phyloP scores from a whole-genome alignment of 2,329 filamentous ascomycete genomes.

The Leptosphaerulina australis region DNA sequence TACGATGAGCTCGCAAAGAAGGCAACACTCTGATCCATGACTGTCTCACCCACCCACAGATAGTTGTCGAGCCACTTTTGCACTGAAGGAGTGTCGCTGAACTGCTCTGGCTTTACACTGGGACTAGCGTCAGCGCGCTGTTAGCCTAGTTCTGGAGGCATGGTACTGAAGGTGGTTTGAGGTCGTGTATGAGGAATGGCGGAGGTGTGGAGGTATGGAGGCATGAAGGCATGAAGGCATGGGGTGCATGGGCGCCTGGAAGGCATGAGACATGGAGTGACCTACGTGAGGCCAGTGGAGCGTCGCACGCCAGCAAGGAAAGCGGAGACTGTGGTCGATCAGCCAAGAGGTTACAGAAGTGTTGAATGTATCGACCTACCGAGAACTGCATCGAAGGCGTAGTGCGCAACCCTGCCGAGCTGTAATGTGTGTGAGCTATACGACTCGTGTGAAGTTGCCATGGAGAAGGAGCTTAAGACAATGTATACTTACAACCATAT shows the following conservation, averaged over 20 bases:
- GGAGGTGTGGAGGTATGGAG: constrained; percentile 54
- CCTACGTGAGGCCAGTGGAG: constrained; percentile 96
- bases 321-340: constrained; percentile 72
- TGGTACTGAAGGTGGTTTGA: not conserved
- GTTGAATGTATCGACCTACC: constrained; percentile 60
- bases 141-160: constrained; percentile 34
- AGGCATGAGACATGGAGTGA: constrained; percentile 17
- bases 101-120: constrained; percentile 86
- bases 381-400: constrained; percentile 94
- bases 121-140: constrained; percentile 56
- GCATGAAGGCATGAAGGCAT: not conserved
- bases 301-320: constrained; percentile 97
- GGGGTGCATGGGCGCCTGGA: constrained; percentile 3
- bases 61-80: constrained; percentile 92
- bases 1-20: constrained; percentile 85
- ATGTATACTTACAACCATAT: constrained; percentile 49
- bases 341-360: constrained; percentile 20
- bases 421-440: constrained; percentile 69
- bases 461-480: constrained; percentile 3
- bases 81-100: constrained; percentile 82
- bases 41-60: constrained; percentile 92
- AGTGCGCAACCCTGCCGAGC: constrained; percentile 92
- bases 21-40: constrained; percentile 96
- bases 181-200: constrained; percentile 9
- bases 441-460: constrained; percentile 23